phyloP scores from a whole-genome alignment of 2,329 filamentous ascomycete genomes.

The Arachnomyces sp. region DNA sequence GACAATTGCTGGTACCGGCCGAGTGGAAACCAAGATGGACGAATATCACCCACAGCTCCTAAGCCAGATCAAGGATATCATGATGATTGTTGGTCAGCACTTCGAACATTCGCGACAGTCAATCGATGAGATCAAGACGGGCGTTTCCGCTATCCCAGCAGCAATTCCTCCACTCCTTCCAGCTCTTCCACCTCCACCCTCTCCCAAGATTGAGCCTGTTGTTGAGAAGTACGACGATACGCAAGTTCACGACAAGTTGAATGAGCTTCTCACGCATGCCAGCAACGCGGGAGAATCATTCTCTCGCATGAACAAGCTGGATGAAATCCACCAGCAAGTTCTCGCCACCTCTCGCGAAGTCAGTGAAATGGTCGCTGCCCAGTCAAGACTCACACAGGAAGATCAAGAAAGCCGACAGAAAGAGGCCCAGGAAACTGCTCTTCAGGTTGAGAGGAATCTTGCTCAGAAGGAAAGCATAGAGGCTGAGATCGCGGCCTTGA shows the following conservation, averaged over 20 bases:
- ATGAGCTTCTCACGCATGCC: slow-evolving; percentile 37
- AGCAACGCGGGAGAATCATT: slow-evolving; percentile 61
- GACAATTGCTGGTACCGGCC: slow-evolving; percentile 62
- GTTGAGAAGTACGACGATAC: slow-evolving; percentile 56
- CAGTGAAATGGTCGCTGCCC: slow-evolving; percentile 67
- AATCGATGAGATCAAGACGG: slow-evolving; percentile 52
- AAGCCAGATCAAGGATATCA: slow-evolving; percentile 76
- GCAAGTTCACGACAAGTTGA: slow-evolving; percentile 51
- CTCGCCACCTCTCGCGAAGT: slow-evolving; percentile 76
- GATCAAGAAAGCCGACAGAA: slow-evolving; percentile 72
- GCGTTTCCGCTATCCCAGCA: slow-evolving; percentile 40
- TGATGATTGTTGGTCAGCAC: slow-evolving; percentile 72
- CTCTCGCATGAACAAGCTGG: slow-evolving; percentile 69
- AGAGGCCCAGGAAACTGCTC: slow-evolving; percentile 67
- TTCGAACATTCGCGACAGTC: slow-evolving; percentile 76
- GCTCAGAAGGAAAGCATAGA: slow-evolving; percentile 58
- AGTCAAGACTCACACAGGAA: slow-evolving; percentile 65
- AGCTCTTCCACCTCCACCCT: slow-evolving; percentile 33
- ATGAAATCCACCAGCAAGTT: slow-evolving; percentile 83
- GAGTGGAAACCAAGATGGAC: slow-evolving; percentile 66
- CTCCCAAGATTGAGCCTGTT: slow-evolving; percentile 17
- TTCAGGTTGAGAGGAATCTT: slow-evolving; percentile 69
- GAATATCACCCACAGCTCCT: slow-evolving; percentile 87
- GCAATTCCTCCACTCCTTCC: slow-evolving; percentile 52
- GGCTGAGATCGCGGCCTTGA: slow-evolving; percentile 41